Base-by-base conservation (phyloP, 1,139 yeast species). In the Meyerozyma carpophila region DNA sequence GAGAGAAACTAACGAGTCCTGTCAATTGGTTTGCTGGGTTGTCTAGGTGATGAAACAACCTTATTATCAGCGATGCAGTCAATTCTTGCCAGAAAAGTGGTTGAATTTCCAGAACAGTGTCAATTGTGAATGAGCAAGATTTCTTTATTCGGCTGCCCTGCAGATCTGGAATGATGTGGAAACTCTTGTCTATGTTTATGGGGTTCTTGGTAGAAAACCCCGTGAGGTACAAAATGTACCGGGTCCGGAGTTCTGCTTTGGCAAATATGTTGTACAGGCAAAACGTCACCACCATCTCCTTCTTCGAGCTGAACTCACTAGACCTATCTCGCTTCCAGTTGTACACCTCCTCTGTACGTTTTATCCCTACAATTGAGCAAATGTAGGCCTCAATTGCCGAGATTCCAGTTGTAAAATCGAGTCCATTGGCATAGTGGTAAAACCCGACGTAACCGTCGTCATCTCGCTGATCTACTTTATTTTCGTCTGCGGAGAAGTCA, bases 191-290 rank as follows among this genome's bases (percentile, higher is more conserved):
- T 21, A 68, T 58, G 42, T 52, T 53, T 7, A 66, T 50, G 4
- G 58, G 53, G 2, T 50, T 49, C 40, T 56, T 59, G 24, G 53
- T 50, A 8, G 56, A 43, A 3, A 61, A 58, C 13, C 49, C 51
- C 5, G 61, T 57, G 46, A 49, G 45, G 11, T 59, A 57, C 6
- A 70, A 52, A 18, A 68, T 61, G 45, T 55, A 65, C 37, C 66
- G 60, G 10, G 64, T 74, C 55, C 66, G 68, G 43, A 78, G 60
- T 52, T 79, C 84, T 18, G 75, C 68, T 47, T 64, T 71, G 40
- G 63, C 58, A 53, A 79, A 77, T 29, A 75, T 58, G 50, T 79
- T 79, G 55, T 73, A 79, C 7, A 70, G 51, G 50, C 82, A 77
- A 49, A 66, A 77, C 0, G 79, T 74, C 3, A 74, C 73, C 26